Conservation (phyloP, 2,329 filamentous ascomycete species). For the Paraconiothyrium brasiliense region DNA sequence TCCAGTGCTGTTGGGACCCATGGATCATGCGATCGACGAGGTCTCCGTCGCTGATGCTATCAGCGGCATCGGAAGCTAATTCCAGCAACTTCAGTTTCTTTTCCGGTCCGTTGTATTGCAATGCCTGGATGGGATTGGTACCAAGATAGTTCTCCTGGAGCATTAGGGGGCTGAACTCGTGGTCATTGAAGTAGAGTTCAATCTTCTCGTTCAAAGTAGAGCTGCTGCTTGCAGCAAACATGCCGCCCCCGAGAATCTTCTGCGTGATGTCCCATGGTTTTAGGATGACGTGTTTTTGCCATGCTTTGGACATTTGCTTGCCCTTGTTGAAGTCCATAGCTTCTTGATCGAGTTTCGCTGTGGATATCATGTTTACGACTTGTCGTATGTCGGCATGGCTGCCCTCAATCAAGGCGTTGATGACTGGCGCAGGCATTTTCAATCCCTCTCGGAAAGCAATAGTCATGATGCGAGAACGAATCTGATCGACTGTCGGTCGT, state of each 20-base stretch:
- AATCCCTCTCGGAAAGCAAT: conserved; percentile 92
- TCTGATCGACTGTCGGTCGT: conserved; percentile 88
- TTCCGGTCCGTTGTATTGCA: conserved; percentile 71
- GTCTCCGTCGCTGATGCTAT: conserved; percentile 97
- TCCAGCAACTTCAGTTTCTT: conserved; percentile 84
- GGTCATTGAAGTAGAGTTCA: conserved; percentile 98
- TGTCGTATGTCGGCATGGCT: conserved; percentile 96
- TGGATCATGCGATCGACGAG: conserved; percentile 98
- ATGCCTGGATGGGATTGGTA: conserved; percentile 76
- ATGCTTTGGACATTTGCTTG: conserved; percentile 95
- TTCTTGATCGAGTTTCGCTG: conserved; percentile 85
- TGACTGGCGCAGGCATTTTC: conserved; percentile 81
- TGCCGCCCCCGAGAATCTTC: conserved; percentile 87
- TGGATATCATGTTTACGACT: conserved; percentile 98
- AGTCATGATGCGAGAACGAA: conserved; percentile 90
- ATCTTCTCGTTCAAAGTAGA: conserved; percentile 96
- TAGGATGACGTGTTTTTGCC: conserved; percentile 96
- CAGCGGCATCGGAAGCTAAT: conserved; percentile 84
- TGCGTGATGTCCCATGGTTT: conserved; percentile 98
- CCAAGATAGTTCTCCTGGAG: conserved; percentile 97
- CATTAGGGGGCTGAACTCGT: conserved; percentile 97
- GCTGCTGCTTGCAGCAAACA: conserved; percentile 85
- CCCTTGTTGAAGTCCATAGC: conserved; percentile 84
- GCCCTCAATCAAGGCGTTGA: conserved; percentile 94
- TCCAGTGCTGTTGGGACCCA: conserved; percentile 97